Evolutionary conservation across 164 flowering plant genomes (phyloP).

Genomic region (Vitis rupestris): DNA sequence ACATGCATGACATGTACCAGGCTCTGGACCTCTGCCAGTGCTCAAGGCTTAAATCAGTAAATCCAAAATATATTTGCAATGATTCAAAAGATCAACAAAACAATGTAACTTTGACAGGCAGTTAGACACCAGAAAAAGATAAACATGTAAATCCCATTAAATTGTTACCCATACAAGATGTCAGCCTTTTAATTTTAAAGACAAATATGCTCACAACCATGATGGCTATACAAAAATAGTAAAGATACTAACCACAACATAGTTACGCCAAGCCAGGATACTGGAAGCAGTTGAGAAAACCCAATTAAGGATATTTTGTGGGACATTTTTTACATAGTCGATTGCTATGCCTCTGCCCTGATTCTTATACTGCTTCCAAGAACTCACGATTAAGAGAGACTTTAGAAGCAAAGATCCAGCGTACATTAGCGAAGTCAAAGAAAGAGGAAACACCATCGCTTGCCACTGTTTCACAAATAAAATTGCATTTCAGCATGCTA

Average conservation of each 20-base stretch:
- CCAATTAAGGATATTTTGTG: slow-evolving; percentile 16
- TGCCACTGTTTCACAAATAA: slow-evolving; percentile 91
- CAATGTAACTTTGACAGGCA: no score
- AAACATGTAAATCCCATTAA: no score
- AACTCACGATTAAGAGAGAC: slow-evolving; percentile 31
- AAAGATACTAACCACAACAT: slow-evolving; percentile 68
- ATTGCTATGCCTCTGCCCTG: slow-evolving; percentile 17
- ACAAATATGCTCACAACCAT: no score
- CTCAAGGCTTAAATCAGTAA: no score
- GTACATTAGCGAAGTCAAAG: slow-evolving; percentile 78
- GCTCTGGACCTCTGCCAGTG: no score
- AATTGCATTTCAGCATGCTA: slow-evolving; percentile 49
- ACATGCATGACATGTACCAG: no score
- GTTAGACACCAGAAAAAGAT: no score
- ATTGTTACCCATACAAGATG: no score
- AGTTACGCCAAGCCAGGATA: slow-evolving; percentile 77
- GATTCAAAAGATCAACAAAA: no score
- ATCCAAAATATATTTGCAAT: no score
- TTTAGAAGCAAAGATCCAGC: slow-evolving; percentile 64
- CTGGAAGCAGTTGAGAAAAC: slow-evolving; percentile 39
- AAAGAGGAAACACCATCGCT: slow-evolving; percentile 72
- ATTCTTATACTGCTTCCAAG: slow-evolving; percentile 38
- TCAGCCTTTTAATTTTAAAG: no score
- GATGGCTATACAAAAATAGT: no score
- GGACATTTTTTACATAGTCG: slow-evolving; percentile 14